Base-by-base conservation (phyloP, 2,329 filamentous ascomycete genomes). In the Dactylella cylindrospora region DNA sequence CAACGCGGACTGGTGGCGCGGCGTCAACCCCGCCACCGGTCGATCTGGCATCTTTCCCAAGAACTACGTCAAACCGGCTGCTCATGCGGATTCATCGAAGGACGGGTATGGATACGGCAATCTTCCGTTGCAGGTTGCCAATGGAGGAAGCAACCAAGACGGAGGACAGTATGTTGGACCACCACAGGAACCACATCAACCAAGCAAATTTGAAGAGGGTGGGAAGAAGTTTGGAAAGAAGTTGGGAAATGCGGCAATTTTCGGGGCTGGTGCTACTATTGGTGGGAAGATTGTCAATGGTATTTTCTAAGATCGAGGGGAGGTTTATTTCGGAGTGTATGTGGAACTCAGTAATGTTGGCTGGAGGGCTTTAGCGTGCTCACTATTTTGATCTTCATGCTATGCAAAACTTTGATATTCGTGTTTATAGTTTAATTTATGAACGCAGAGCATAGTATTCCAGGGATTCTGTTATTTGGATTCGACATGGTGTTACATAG, bases 221-320 rank as follows among this genome's bases (percentile, higher is more conserved):
- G 90, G 88, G 52, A 95, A 95, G 83, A 96, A 96, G 76, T 87
- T 96, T 74, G 90, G 91, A 67, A 95, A 94, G 82, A 97, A 96
- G 79, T 73, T 91, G 70, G 91, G 91, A 5, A 84, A 84, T 68
- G 79, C 80, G 36, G 89, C 90, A 22, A 89, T 96, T 67, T 95
- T 95, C 70, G 91, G 91, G 73, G 91, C 91, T 40, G 90, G 91
- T 73, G 90, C 91, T 41, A 93, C 88, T 1, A 85, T 95, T 66
- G 90, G 90, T 71, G 82, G 85, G 67, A 93, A 95, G 71, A 83
- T 95, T 71, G 89, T 95, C 68, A 93, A 94, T 74, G 83, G 85
- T 66, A 94, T 95, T 68, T 93, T 95, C 73, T 95, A 83, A 75
- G 60, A 29, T 25, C 17, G 8, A 28, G 3, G 13, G 33, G 35